Conservation (phyloP, 768 basidiomycete species). For the Amanita phalloides region DNA sequence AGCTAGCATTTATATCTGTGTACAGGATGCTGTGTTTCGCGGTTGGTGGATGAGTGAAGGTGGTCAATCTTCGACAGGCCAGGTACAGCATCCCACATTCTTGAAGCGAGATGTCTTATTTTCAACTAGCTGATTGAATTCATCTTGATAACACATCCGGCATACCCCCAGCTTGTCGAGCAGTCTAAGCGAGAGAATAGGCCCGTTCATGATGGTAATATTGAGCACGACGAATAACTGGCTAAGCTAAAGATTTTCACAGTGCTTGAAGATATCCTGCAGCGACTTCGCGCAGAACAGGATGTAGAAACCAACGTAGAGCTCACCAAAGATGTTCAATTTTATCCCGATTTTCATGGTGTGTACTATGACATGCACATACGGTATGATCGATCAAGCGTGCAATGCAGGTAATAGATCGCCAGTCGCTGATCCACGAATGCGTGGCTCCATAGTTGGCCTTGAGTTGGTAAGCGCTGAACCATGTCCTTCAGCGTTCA, state of each 20-base stretch:
- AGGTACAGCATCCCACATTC: slow-evolving; percentile 30
- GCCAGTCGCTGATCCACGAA: slow-evolving; percentile 89
- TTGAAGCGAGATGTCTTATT: not conserved
- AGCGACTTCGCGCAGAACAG: slow-evolving; percentile 47
- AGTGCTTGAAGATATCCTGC: slow-evolving; percentile 71
- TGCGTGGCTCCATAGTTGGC: slow-evolving; percentile 89
- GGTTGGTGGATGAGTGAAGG: slow-evolving; percentile 99
- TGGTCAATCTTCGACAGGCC: slow-evolving; percentile 97
- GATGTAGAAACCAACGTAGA: slow-evolving; percentile 60
- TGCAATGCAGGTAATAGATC: slow-evolving; percentile 75
- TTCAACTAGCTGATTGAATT: slow-evolving; percentile 78
- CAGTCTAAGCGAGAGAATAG: slow-evolving; percentile 47
- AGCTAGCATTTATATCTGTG: not conserved
- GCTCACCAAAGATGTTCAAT: slow-evolving; percentile 80
- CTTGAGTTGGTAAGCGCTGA: slow-evolving; percentile 54
- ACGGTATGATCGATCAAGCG: not conserved
- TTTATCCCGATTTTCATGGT: slow-evolving; percentile 97
- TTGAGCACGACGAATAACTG: not conserved
- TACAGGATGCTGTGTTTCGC: slow-evolving; percentile 80
- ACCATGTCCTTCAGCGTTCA: not conserved
- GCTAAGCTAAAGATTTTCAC: not conserved
- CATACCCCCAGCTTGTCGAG: slow-evolving; percentile 61
- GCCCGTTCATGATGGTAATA: slow-evolving; percentile 46
- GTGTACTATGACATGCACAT: slow-evolving; percentile 4
- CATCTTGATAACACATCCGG: slow-evolving; percentile 85